Evolutionary conservation across 2,329 filamentous ascomycete species (phyloP), one percentile per base, ranked within the genome.

Genomic region (Claviceps digitariae): DNA sequence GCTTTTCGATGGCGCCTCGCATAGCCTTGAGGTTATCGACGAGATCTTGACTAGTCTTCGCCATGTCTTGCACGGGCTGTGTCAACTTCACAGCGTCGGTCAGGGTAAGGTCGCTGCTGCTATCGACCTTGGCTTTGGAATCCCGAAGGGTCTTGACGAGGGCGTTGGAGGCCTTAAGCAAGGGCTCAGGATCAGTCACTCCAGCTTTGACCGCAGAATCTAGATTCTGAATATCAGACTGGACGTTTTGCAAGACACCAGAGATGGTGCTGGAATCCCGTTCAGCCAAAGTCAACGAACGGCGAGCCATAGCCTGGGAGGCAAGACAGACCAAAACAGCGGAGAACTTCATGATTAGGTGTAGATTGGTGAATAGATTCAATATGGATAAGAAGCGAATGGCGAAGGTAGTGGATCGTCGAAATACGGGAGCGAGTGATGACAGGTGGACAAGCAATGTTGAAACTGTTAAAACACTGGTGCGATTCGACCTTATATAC

Each of bases 1-100:
- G 62, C 52, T 62, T 56, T 52, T 65, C 52, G 46, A 67, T 50
- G 29, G 52, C 54, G 27, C 48, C 17, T 58, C 62, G 61, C 58
- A 61, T 59, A 47, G 51, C 47, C 50, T 60, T 57, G 51, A 67
- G 58, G 54, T 61, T 56, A 7, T 52, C 54, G 49, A 57, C 54
- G 0, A 67, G 60, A 34, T 51, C 51, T 55, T 59, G 55, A 21
- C 58, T 60, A 48, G 59, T 52, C 25, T 53, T 53, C 52, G 64
- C 58, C 10, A 66, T 60, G 27, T 47, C 55, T 45, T 55, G 51
- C 21, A 58, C 54, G 9, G 58, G 56, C 1, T 43, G 36, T 7
- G 47, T 48, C 25, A 61, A 54, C 13, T 34, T 53, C 17, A 58
- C 50, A 13, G 59, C 56, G 20, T 58, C 59, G 25, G 20, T 48